Conservation (phyloP, 2,329 filamentous ascomycete genomes). For the Neospermospora avenae region DNA sequence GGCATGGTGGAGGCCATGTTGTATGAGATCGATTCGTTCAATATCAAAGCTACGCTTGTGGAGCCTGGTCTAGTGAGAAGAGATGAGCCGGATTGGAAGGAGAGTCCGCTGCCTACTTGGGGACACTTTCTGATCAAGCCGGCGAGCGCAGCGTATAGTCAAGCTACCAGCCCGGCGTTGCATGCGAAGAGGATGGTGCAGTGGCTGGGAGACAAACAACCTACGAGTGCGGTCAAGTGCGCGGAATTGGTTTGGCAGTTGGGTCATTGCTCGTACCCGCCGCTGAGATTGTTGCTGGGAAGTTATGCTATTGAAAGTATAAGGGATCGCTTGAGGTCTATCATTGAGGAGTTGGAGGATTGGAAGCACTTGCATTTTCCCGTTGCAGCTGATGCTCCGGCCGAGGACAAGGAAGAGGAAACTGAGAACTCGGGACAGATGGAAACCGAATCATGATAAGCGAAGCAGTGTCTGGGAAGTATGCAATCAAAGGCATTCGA, state of each 20-base stretch:
- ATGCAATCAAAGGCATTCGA: no score
- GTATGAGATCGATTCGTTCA: slow-evolving; percentile 89
- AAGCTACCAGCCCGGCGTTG: slow-evolving; percentile 74
- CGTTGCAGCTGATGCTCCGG: slow-evolving; percentile 40
- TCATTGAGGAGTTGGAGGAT: slow-evolving; percentile 93
- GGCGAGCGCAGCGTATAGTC: slow-evolving; percentile 76
- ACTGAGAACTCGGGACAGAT: slow-evolving; percentile 22
- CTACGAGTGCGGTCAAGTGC: slow-evolving; percentile 87
- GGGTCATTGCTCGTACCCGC: slow-evolving; percentile 91
- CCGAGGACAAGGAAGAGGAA: slow-evolving; percentile 34
- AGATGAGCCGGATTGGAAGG: slow-evolving; percentile 65
- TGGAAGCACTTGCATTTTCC: slow-evolving; percentile 84
- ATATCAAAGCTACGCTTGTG: slow-evolving; percentile 90
- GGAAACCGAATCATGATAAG: slow-evolving; percentile 18
- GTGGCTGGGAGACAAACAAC: slow-evolving; percentile 90
- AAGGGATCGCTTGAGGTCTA: slow-evolving; percentile 79
- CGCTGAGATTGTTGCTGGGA: slow-evolving; percentile 79
- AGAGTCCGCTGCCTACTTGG: slow-evolving; percentile 68
- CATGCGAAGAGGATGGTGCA: slow-evolving; percentile 90
- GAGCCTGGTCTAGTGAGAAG: slow-evolving; percentile 85
- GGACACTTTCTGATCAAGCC: slow-evolving; percentile 91
- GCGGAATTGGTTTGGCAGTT: slow-evolving; percentile 93
- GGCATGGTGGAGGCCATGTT: slow-evolving; percentile 95
- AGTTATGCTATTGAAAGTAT: slow-evolving; percentile 97
- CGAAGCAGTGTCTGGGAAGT: no score